These are phyloP conservation scores for Amanita pallidorosea DNA, from an alignment of 768 basidiomycete genomes.

Conservation along the genomic window DNA sequence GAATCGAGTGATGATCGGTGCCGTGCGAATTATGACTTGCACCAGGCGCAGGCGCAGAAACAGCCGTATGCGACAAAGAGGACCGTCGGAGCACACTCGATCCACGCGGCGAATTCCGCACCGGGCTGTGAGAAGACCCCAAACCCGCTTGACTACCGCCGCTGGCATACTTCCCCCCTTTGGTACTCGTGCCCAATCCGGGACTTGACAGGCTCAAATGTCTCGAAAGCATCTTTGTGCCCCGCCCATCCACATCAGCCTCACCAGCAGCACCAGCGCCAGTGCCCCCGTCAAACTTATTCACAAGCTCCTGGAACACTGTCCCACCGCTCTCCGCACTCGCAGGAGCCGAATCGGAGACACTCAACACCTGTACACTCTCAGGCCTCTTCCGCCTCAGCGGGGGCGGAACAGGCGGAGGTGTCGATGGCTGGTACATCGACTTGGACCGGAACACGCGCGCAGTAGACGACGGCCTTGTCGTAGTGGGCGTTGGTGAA, in stretches of 20 bases:
- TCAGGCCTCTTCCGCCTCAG: constrained; percentile 47
- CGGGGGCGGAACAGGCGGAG: constrained; percentile 27
- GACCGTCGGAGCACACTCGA: neutral
- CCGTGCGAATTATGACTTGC: no score
- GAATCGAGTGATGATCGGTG: no score
- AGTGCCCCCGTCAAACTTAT: neutral
- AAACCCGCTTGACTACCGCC: no score
- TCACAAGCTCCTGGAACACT: constrained; percentile 3
- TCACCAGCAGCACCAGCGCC: neutral
- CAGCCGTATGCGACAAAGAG: neutral
- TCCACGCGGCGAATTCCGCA: neutral
- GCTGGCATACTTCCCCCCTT: no score
- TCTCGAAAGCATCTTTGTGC: neutral
- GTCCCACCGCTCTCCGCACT: neutral
- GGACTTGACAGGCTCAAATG: constrained; percentile 1
- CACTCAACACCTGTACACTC: constrained; percentile 38
- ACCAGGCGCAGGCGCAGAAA: neutral
- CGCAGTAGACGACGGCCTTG: no score
- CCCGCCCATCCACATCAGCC: neutral
- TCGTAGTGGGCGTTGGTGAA: constrained; percentile 6
- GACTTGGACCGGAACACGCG: constrained; percentile 42
- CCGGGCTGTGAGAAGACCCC: no score
- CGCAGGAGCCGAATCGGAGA: no score
- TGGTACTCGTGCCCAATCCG: no score
- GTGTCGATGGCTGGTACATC: constrained; percentile 33